These are phyloP conservation scores for Talaromyces rugulosus DNA, from an alignment of 2,329 filamentous ascomycete genomes.

Conservation along the genomic window DNA sequence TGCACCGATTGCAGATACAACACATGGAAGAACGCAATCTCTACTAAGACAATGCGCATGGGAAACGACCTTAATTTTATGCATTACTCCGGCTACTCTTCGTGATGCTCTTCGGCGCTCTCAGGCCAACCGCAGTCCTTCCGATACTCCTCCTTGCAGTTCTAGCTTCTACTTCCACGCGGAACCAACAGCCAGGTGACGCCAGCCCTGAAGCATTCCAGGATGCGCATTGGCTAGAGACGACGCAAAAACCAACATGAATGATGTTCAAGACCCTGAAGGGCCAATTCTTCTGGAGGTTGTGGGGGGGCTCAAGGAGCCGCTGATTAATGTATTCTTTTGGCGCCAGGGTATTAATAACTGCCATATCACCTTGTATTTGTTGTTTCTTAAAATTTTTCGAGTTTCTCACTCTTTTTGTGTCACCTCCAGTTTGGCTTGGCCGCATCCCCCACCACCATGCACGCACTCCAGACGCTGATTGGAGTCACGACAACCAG, in stretches of 20 bases:
- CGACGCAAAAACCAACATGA: not conserved
- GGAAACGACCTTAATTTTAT: not conserved
- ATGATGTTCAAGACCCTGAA: not conserved
- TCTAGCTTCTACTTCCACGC: too few relatives aligned
- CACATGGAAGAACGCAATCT: not conserved
- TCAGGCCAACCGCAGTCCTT: not conserved
- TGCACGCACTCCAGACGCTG: not conserved
- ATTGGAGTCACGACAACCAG: not conserved
- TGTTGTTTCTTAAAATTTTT: not conserved
- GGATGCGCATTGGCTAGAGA: not conserved
- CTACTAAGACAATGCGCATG: not conserved
- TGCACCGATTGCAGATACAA: too few relatives aligned
- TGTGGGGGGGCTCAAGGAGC: not conserved
- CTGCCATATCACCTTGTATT: not conserved
- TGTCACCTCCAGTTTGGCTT: not conserved
- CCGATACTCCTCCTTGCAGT: too few relatives aligned
- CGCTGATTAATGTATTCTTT: not conserved
- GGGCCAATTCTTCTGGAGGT: not conserved
- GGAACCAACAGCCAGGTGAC: not conserved
- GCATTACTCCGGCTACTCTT: not conserved
- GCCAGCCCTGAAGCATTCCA: not conserved
- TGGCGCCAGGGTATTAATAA: not conserved
- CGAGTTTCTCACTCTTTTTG: not conserved
- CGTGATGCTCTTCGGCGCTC: not conserved
- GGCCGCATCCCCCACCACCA: not conserved